A percentile compares a stretch with the other conserved stretches of the same genome.
phyloP scores from a whole-genome alignment of 2,329 filamentous ascomycete species.

The Cadophora malorum region DNA sequence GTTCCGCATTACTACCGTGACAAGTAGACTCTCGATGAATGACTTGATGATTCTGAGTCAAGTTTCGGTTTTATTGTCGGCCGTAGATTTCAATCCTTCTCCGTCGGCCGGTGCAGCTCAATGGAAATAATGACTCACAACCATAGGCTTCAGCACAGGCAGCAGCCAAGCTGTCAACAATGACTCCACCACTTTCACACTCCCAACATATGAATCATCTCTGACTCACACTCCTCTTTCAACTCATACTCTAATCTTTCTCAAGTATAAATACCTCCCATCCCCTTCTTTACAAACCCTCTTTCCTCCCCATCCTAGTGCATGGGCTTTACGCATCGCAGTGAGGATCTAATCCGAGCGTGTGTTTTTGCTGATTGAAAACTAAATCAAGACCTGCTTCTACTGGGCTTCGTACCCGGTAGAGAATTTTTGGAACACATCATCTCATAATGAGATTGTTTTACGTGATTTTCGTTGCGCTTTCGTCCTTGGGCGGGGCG shows the following conservation, averaged over 20 bases:
- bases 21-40: too few species aligned
- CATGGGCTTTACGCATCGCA: slow-evolving; percentile 17
- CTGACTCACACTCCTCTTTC: not conserved
- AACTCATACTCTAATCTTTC: too few species aligned
- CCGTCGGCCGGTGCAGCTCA: too few species aligned
- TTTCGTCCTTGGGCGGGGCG: not conserved
- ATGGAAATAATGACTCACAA: too few species aligned
- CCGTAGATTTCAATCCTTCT: too few species aligned
- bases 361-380: slow-evolving; percentile 19
- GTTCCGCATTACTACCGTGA: too few species aligned
- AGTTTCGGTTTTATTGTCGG: too few species aligned
- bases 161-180: not conserved
- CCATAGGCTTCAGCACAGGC: not conserved
- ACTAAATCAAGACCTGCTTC: slow-evolving; percentile 13
- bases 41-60: too few species aligned
- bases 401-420: not conserved
- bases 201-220: not conserved
- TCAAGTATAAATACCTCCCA: not conserved
- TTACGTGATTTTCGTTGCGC: not conserved
- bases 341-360: slow-evolving; percentile 16
- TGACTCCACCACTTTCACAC: not conserved
- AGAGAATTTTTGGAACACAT: slow-evolving; percentile 16
- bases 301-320: slow-evolving; percentile 15
- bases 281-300: not conserved
- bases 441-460: not conserved